phyloP scores from a whole-genome alignment of 768 basidiomycete species.

The Suillus ampliporus region DNA sequence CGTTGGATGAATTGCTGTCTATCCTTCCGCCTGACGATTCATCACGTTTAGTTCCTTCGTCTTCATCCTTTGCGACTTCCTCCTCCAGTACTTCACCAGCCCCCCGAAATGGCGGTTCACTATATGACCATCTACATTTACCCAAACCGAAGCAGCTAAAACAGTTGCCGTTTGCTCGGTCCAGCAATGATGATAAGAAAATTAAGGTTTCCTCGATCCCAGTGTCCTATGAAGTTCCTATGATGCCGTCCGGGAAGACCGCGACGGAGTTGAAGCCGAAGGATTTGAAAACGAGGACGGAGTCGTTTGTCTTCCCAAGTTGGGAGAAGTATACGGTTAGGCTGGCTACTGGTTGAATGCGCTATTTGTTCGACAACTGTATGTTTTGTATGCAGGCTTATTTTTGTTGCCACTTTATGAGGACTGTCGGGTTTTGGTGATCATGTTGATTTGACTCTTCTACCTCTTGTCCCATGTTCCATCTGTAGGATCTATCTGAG shows the following conservation, averaged over 20 bases:
- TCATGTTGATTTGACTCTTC: neutral
- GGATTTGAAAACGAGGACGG: slow-evolving; percentile 43
- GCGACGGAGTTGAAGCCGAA: slow-evolving; percentile 29
- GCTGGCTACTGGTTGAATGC: slow-evolving; percentile 33
- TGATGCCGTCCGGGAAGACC: slow-evolving; percentile 22
- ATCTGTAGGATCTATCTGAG: neutral
- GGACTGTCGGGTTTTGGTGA: neutral
- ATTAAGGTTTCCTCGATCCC: slow-evolving; percentile 58
- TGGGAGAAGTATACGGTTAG: slow-evolving; percentile 71
- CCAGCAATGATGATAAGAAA: slow-evolving; percentile 54
- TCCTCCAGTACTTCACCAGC: slow-evolving; percentile 31
- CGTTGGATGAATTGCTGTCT: slow-evolving; percentile 57
- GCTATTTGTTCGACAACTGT: neutral
- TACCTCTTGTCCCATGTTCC: neutral
- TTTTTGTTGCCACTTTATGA: slow-evolving; percentile 1
- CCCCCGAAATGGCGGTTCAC: slow-evolving; percentile 13
- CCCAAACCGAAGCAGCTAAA: slow-evolving; percentile 49
- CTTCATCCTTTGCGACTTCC: slow-evolving; percentile 32
- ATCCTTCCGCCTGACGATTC: slow-evolving; percentile 36
- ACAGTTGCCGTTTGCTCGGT: slow-evolving; percentile 58
- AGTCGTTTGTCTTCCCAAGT: slow-evolving; percentile 58
- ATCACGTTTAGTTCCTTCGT: slow-evolving; percentile 14
- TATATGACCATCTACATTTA: slow-evolving; percentile 40
- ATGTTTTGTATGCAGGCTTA: neutral
- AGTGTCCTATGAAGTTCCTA: slow-evolving; percentile 45